Evolutionary conservation across 148 eudicot genomes (phyloP).

Genomic region (Spergularia bocconei): DNA sequence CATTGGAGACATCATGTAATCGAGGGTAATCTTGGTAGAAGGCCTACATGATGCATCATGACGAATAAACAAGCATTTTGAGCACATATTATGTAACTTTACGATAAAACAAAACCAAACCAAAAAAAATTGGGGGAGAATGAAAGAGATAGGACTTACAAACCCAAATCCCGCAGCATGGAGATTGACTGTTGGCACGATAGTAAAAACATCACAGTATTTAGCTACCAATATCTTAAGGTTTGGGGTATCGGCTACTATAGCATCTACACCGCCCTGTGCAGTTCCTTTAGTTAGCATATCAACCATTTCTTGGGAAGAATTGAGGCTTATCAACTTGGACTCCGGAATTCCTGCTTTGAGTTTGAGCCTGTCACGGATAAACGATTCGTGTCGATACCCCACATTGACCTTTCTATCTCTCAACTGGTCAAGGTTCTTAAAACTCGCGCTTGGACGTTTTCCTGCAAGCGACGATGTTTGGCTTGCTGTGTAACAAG

Average conservation of each 20-base stretch:
- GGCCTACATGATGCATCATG: not conserved
- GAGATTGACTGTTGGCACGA: not conserved
- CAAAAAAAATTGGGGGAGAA: not conserved
- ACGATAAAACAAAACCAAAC: too few species aligned
- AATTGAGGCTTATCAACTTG: not conserved
- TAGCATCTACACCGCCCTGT: conserved; percentile 16
- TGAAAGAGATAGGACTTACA: not conserved
- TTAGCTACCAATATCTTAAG: conserved; percentile 9
- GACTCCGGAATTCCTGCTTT: not conserved
- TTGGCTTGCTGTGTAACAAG: not conserved
- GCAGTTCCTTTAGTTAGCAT: conserved; percentile 7
- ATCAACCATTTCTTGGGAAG: not conserved
- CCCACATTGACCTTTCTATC: conserved; percentile 3
- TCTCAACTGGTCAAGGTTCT: not conserved
- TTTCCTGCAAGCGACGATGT: not conserved
- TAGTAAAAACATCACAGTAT: conserved; percentile 1
- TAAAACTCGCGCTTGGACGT: not conserved
- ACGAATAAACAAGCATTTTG: not conserved
- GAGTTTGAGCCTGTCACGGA: not conserved
- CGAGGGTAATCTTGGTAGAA: not conserved
- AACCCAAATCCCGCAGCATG: conserved; percentile 15
- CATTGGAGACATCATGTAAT: conserved; percentile 11
- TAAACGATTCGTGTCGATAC: not conserved
- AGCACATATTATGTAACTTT: too few species aligned
- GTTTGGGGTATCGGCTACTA: not conserved